Percentiles rank a stretch among this genome's conserved stretches.
Conservation (phyloP, 345 rosid species). For the Gossypium sturtianum region DNA sequence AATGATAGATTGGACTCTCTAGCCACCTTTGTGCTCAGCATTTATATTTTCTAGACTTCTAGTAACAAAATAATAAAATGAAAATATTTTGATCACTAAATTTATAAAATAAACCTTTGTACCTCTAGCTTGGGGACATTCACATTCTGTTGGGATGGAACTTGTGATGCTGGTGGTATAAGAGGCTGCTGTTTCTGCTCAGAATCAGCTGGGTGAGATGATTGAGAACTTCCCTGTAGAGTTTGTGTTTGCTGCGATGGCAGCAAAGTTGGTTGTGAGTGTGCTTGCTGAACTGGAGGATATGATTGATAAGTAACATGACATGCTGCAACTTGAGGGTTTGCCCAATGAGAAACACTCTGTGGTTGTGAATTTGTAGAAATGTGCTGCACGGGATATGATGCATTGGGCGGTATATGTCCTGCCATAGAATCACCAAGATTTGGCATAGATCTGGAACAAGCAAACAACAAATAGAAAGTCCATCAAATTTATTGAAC, state of each 20-base stretch:
- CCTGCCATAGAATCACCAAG: conserved; percentile 34
- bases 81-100: not conserved
- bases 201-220: conserved; percentile 32
- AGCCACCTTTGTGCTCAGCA: not conserved
- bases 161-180: conserved; percentile 23
- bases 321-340: conserved; percentile 31
- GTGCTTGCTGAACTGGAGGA: conserved; percentile 31
- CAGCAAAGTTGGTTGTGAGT: conserved; percentile 27
- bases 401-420: conserved; percentile 30
- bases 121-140: conserved; percentile 38
- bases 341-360: conserved; percentile 37
- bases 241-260: conserved; percentile 32
- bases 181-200: conserved; percentile 32
- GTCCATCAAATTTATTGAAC: conserved; percentile 1
- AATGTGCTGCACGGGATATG: conserved; percentile 43
- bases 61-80: not conserved
- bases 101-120: not conserved
- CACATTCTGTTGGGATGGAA: conserved; percentile 32
- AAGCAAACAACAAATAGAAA: conserved; percentile 13
- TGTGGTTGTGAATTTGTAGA: conserved; percentile 39
- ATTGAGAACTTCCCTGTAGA: conserved; percentile 38
- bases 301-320: conserved; percentile 32
- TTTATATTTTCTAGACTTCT: not conserved
- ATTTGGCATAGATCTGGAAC: conserved; percentile 40
- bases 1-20: not conserved